Conservation (phyloP, 495 filamentous ascomycete species). For the Trichoderma parareesei region DNA sequence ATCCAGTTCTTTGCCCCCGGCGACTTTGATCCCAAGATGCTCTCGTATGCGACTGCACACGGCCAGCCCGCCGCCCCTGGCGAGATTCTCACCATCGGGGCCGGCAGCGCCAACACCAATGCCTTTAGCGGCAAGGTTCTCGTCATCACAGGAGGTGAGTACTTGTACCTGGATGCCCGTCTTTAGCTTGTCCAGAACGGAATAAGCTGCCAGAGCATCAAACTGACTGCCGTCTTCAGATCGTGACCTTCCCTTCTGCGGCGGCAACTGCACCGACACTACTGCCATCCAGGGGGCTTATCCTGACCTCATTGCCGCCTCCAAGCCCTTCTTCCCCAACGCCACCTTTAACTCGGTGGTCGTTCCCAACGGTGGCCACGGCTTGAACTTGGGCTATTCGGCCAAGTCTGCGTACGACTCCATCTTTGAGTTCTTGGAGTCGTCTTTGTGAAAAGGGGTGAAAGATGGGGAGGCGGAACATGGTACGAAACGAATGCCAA, state of each 20-base stretch:
- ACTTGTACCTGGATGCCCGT: background rate
- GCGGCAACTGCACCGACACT: constrained; percentile 40
- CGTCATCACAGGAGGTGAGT: constrained; percentile 33
- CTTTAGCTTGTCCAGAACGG: background rate
- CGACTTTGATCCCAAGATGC: constrained; percentile 38
- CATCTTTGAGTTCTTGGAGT: constrained; percentile 9
- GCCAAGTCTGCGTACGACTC: background rate
- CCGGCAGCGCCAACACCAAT: constrained; percentile 20
- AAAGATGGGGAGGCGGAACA: background rate
- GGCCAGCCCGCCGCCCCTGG: constrained; percentile 45
- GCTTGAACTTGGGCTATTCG: constrained; percentile 32
- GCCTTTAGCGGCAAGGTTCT: constrained; percentile 40
- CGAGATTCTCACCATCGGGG: constrained; percentile 37
- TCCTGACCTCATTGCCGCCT: constrained; percentile 33
- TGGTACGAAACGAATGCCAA: too few relatives aligned
- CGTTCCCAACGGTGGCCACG: constrained; percentile 44
- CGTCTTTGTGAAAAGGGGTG: background rate
- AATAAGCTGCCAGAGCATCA: background rate
- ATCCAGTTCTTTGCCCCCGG: constrained; percentile 37
- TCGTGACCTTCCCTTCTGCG: constrained; percentile 45
- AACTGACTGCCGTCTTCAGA: constrained; percentile 17
- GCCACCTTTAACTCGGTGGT: constrained; percentile 37
- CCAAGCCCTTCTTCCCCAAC: constrained; percentile 32
- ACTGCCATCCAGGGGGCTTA: constrained; percentile 17
- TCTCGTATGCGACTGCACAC: constrained; percentile 30